phyloP scores from a whole-genome alignment of 2,329 filamentous ascomycete genomes.

The Mycosphaerella arachidis region DNA sequence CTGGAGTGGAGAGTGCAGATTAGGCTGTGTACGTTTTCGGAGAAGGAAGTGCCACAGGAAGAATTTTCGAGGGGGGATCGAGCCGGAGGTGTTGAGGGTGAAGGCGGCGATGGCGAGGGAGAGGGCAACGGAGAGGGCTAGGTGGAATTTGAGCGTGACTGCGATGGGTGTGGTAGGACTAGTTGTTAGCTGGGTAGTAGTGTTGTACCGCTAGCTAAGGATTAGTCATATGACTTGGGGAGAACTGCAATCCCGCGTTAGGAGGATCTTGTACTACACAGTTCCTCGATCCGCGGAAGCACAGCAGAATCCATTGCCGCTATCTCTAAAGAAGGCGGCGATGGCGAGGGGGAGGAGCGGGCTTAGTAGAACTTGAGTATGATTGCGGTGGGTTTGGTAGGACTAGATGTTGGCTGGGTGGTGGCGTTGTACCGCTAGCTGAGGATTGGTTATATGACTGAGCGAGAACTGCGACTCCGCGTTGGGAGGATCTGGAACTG shows the following conservation, averaged over 20 bases:
- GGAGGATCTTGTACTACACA: too few species aligned
- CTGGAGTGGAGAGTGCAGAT: conserved; percentile 5
- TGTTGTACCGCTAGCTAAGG: not conserved
- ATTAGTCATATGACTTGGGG: not conserved
- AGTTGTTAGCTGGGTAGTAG: not conserved
- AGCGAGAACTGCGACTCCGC: not conserved
- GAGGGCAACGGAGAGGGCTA: not conserved
- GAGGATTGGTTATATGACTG: not conserved
- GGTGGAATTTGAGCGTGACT: not conserved
- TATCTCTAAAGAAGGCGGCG: not conserved
- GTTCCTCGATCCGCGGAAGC: too few species aligned
- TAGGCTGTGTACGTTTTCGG: conserved; percentile 10
- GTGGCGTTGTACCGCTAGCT: not conserved
- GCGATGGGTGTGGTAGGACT: not conserved
- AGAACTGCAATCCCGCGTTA: too few species aligned
- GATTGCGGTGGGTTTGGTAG: not conserved
- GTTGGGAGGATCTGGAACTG: too few species aligned
- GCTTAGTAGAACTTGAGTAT: not conserved
- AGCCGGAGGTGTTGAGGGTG: not conserved
- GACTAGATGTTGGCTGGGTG: not conserved
- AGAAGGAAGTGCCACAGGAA: conserved; percentile 3
- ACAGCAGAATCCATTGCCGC: too few species aligned
- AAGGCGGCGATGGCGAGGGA: not conserved
- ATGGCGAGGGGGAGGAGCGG: too few species aligned
- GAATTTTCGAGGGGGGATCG: conserved; percentile 5